Evolutionary conservation across 345 rosid genomes (phyloP).

Genomic region (Linum tenue): DNA sequence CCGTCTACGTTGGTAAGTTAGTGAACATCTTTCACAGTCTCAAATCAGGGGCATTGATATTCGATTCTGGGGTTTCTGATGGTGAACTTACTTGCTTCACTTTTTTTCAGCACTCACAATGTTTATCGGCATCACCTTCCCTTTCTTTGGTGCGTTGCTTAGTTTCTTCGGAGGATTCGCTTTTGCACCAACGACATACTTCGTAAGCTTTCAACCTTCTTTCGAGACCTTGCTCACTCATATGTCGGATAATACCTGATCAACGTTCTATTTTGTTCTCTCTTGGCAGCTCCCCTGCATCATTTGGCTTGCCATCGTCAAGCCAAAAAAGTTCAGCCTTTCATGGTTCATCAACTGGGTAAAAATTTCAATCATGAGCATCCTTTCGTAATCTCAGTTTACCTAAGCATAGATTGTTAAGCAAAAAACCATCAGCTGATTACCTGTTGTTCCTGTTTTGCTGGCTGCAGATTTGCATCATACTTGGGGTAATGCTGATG

Average conservation of each 20-base stretch:
- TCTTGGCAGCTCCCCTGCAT: constrained; percentile 62
- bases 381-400: not conserved
- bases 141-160: constrained; percentile 67
- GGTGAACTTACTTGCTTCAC: not conserved
- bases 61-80: not conserved
- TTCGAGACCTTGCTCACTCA: not conserved
- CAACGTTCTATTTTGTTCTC: not conserved
- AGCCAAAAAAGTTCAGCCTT: constrained; percentile 54
- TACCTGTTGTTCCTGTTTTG: not conserved
- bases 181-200: constrained; percentile 68
- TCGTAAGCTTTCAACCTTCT: constrained; percentile 21
- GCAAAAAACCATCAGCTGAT: not conserved
- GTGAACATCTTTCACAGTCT: not conserved
- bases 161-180: constrained; percentile 80
- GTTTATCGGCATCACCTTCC: constrained; percentile 47
- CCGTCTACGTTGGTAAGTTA: constrained; percentile 44
- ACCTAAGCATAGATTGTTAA: not conserved
- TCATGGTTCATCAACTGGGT: constrained; percentile 67
- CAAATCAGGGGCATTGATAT: not conserved
- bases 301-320: constrained; percentile 56
- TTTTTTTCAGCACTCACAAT: constrained; percentile 40
- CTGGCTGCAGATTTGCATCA: constrained; percentile 32
- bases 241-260: not conserved
- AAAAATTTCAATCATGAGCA: constrained; percentile 4
- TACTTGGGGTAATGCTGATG: constrained; percentile 33